Evolutionary conservation across 2,329 filamentous ascomycete genomes (phyloP).

Genomic region (Ploettnerulaceae sp.): DNA sequence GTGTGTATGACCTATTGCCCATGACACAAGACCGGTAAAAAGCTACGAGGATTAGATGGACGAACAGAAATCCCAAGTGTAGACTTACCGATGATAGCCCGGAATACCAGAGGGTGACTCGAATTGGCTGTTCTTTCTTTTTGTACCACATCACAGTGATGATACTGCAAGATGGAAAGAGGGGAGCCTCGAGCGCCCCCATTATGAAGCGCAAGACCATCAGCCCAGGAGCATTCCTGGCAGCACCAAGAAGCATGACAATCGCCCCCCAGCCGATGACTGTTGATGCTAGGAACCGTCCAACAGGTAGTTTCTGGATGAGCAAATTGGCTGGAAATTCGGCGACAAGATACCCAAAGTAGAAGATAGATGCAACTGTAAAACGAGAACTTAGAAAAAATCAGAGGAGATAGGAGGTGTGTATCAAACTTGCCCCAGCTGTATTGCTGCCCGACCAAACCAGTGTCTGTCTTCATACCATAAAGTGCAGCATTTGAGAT

Average conservation of each 20-base stretch:
- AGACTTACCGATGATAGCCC: no score
- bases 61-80: no score
- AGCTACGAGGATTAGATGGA: no score
- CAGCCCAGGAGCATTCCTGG: conserved; percentile 22
- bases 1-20: no score
- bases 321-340: background rate
- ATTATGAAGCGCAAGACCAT: conserved; percentile 29
- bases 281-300: conserved; percentile 28
- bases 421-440: no score
- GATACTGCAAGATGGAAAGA: conserved; percentile 34
- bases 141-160: conserved; percentile 36
- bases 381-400: background rate
- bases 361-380: background rate
- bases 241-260: conserved; percentile 17
- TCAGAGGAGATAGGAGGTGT: background rate
- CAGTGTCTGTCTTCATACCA: conserved; percentile 15
- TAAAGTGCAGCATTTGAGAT: conserved; percentile 33
- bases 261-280: conserved; percentile 16
- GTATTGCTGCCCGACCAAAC: background rate
- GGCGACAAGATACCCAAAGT: background rate
- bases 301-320: background rate
- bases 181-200: conserved; percentile 26
- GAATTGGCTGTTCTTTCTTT: conserved; percentile 25
- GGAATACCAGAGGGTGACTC: no score
- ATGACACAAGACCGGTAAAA: no score